Conservation (phyloP, 2,329 filamentous ascomycete genomes). For the Aspergillus ochraceoroseus region DNA sequence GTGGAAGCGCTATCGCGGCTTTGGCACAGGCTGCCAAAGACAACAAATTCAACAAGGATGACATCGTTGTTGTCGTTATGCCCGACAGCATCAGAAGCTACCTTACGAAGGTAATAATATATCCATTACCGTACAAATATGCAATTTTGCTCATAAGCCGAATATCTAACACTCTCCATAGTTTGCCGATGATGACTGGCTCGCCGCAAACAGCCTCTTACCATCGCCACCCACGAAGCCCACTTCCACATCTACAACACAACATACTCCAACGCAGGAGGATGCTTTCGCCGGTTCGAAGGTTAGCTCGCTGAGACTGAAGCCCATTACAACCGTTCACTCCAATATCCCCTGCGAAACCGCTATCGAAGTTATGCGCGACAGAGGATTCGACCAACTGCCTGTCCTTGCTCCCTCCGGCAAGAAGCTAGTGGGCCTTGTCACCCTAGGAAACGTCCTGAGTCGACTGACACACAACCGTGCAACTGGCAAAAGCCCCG, state of each 20-base stretch:
- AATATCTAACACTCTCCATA: conserved; percentile 27
- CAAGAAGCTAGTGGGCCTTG: conserved; percentile 76
- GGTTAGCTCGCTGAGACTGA: conserved; percentile 76
- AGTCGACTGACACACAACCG: conserved; percentile 82
- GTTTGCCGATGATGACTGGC: conserved; percentile 98
- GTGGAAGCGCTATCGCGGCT: conserved; percentile 84
- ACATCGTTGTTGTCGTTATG: conserved; percentile 83
- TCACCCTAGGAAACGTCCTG: conserved; percentile 91
- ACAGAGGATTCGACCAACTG: conserved; percentile 96
- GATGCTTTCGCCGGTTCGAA: conserved; percentile 75
- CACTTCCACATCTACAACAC: conserved; percentile 30
- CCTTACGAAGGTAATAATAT: conserved; percentile 65
- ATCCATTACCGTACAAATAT: background rate
- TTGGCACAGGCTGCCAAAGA: conserved; percentile 73
- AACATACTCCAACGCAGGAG: conserved; percentile 40
- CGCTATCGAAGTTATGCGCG: conserved; percentile 95
- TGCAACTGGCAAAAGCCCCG: conserved; percentile 65
- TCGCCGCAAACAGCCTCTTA: conserved; percentile 90
- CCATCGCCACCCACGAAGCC: conserved; percentile 52
- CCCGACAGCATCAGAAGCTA: conserved; percentile 98
- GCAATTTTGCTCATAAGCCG: too few relatives aligned
- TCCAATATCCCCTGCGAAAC: conserved; percentile 69
- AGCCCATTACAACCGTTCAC: conserved; percentile 83
- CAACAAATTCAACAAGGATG: conserved; percentile 69
- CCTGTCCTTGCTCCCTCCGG: conserved; percentile 72